A percentile compares a stretch with the other conserved stretches of the same genome.
These are phyloP conservation scores for Diaporthe vexans DNA, from an alignment of 2,329 filamentous ascomycete species.

Conservation along the genomic window DNA sequence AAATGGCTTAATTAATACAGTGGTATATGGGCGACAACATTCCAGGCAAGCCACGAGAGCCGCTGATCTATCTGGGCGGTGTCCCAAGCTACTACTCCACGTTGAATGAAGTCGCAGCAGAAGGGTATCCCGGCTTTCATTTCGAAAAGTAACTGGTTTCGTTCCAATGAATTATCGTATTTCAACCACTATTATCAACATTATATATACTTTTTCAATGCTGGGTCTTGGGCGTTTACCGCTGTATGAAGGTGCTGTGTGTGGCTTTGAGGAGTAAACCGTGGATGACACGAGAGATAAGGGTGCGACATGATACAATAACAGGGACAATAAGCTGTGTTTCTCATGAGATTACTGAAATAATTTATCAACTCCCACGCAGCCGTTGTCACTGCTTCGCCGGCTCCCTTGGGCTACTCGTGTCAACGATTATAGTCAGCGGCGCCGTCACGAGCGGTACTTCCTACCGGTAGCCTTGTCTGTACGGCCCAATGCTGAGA, in stretches of 20 bases:
- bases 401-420: too few species aligned
- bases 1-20: neutral
- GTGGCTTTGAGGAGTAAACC: too few species aligned
- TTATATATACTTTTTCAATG: too few species aligned
- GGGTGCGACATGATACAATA: too few species aligned
- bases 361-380: neutral
- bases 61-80: conserved; percentile 51
- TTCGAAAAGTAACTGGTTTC: neutral
- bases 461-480: too few species aligned
- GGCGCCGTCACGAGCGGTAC: neutral
- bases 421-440: too few species aligned
- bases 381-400: too few species aligned
- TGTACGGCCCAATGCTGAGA: too few species aligned
- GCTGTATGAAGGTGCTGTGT: too few species aligned
- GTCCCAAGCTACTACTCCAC: conserved; percentile 43
- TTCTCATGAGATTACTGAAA: neutral
- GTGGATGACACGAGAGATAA: neutral
- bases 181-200: too few species aligned
- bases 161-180: too few species aligned
- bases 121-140: conserved; percentile 27
- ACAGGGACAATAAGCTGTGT: neutral
- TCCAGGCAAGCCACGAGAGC: conserved; percentile 55
- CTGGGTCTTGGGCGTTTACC: too few species aligned
- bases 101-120: conserved; percentile 18
- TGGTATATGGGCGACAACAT: conserved; percentile 60